Evolutionary conservation across 345 rosid genomes (phyloP).

Genomic region (Laguncularia racemosa): DNA sequence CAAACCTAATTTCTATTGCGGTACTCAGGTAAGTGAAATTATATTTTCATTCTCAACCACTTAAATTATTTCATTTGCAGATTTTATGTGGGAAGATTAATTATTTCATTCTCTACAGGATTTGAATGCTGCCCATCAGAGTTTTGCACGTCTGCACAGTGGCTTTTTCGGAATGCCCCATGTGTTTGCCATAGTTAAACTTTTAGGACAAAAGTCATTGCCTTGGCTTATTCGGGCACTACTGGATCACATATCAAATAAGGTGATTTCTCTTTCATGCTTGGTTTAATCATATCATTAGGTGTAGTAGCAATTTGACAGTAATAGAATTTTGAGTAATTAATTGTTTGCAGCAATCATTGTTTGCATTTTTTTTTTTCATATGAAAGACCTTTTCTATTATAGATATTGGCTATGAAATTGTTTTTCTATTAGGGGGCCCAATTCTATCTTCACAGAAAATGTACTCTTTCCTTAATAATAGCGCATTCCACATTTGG

Average conservation of each 20-base stretch:
- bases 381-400: too few relatives aligned
- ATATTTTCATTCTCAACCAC: not conserved
- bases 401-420: too few relatives aligned
- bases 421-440: too few relatives aligned
- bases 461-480: too few relatives aligned
- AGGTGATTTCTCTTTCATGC: conserved; percentile 33
- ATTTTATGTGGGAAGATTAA: conserved; percentile 1
- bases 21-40: conserved; percentile 69
- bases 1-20: conserved; percentile 87
- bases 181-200: conserved; percentile 74
- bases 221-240: conserved; percentile 97
- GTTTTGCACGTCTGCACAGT: conserved; percentile 86
- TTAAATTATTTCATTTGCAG: conserved; percentile 1
- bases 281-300: too few relatives aligned
- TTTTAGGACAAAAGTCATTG: conserved; percentile 90
- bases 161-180: conserved; percentile 91
- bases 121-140: conserved; percentile 95
- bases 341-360: too few relatives aligned
- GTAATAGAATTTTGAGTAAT: too few relatives aligned
- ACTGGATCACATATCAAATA: conserved; percentile 92
- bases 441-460: too few relatives aligned
- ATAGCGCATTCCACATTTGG: too few relatives aligned
- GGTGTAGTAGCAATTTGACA: too few relatives aligned
- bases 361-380: too few relatives aligned
- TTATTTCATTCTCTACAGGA: conserved; percentile 39